These are phyloP conservation scores for Aegilops sharonensis DNA, from an alignment of 176 grass and related monocot species.

Conservation along the genomic window DNA sequence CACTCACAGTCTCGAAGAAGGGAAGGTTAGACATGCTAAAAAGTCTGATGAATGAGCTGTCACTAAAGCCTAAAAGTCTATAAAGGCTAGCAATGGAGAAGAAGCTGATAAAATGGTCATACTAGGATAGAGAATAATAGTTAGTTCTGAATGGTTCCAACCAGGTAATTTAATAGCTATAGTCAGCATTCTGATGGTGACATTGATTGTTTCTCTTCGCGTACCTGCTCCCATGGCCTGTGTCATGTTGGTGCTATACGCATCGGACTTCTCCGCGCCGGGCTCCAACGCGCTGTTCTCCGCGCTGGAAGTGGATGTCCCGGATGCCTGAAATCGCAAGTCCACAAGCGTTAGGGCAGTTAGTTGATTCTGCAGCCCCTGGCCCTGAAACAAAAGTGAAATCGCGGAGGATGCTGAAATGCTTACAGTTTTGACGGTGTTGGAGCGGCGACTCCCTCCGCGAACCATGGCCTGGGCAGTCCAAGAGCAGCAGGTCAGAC, in stretches of 20 bases:
- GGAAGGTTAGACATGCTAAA: background rate
- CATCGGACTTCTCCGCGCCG: constrained; percentile 54
- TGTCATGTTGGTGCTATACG: constrained; percentile 83
- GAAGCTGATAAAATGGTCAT: background rate
- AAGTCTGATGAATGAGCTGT: background rate
- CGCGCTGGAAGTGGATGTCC: constrained; percentile 43
- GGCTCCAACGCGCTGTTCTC: constrained; percentile 43
- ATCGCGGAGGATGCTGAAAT: background rate
- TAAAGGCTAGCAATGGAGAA: background rate
- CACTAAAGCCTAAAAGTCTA: background rate
- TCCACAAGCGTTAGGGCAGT: background rate
- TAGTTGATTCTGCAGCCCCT: too few relatives aligned
- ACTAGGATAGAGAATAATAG: background rate
- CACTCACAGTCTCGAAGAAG: background rate
- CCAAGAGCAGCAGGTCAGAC: background rate
- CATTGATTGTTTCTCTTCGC: background rate
- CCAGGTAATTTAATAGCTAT: background rate
- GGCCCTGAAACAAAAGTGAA: background rate
- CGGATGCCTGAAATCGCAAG: constrained; percentile 38
- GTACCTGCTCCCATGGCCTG: constrained; percentile 92
- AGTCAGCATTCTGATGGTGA: constrained; percentile 1
- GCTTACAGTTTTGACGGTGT: constrained; percentile 57
- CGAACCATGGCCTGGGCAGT: constrained; percentile 45
- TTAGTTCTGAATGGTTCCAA: background rate
- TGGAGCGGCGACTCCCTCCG: constrained; percentile 53